Conservation (phyloP, 148 eudicot species). For the Drosera capensis region DNA sequence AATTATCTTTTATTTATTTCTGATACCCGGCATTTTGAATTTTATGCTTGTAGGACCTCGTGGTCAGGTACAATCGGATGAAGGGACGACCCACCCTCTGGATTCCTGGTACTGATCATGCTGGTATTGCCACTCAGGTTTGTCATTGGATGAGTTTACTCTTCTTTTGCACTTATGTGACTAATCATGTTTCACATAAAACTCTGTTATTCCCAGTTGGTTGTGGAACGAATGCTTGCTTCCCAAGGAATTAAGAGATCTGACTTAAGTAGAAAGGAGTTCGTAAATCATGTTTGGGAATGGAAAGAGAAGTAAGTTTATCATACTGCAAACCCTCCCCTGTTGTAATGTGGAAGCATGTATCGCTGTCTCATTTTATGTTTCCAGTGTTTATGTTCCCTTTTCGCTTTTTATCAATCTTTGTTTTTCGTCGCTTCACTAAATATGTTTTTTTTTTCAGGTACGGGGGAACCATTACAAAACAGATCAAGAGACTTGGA, state of each 20-base stretch:
- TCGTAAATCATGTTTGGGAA: slow-evolving; percentile 82
- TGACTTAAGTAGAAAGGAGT: slow-evolving; percentile 84
- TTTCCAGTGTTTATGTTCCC: too few relatives aligned
- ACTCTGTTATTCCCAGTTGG: slow-evolving; percentile 50
- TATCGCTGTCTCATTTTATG: background rate
- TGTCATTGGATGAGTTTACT: slow-evolving; percentile 8
- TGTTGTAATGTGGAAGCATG: background rate
- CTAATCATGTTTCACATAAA: background rate
- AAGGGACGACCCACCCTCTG: slow-evolving; percentile 91
- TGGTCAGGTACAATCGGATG: slow-evolving; percentile 96
- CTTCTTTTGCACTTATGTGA: background rate
- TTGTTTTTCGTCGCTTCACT: too few relatives aligned
- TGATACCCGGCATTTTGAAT: slow-evolving; percentile 3
- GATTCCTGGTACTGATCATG: slow-evolving; percentile 99
- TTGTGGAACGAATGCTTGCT: slow-evolving; percentile 94
- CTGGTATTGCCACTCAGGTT: slow-evolving; percentile 99
- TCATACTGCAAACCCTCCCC: background rate
- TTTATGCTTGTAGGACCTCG: slow-evolving; percentile 55
- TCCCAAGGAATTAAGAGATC: slow-evolving; percentile 81
- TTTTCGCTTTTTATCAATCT: too few relatives aligned
- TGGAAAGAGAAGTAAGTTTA: slow-evolving; percentile 54
- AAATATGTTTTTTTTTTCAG: slow-evolving; percentile 35
- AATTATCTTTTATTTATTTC: background rate
- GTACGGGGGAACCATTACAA: slow-evolving; percentile 95
- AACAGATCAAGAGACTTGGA: slow-evolving; percentile 96